Percentiles rank a stretch among this genome's conserved stretches.
Evolutionary conservation across 1,284 basidiomycete species (phyloP).

Genomic region (Peniophora sp.): DNA sequence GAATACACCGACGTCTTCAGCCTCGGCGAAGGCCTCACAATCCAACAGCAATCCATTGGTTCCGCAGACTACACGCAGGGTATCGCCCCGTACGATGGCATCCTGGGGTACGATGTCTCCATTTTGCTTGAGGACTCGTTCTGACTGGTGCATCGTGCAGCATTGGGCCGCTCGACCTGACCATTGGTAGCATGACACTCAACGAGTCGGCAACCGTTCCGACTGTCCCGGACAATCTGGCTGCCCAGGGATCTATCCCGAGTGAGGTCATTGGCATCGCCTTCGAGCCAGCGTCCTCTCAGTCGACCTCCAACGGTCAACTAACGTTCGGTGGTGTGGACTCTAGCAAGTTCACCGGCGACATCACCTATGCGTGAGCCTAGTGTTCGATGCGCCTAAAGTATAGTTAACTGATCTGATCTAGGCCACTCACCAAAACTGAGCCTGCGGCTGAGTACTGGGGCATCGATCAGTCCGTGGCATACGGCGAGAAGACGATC

Average conservation of each 20-base stretch:
- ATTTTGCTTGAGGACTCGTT: too few species aligned
- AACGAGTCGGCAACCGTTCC: constrained; percentile 29
- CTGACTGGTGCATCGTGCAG: too few species aligned
- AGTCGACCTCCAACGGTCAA: constrained; percentile 15
- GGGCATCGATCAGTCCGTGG: constrained; percentile 55
- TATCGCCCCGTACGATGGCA: constrained; percentile 38
- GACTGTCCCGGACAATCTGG: constrained; percentile 47
- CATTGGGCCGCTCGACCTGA: constrained; percentile 42
- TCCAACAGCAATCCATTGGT: constrained; percentile 45
- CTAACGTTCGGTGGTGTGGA: constrained; percentile 38
- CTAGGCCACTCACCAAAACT: constrained; percentile 38
- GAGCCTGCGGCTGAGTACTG: constrained; percentile 45
- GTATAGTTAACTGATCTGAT: background rate
- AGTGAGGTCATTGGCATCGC: constrained; percentile 35
- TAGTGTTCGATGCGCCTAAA: background rate
- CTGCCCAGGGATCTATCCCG: constrained; percentile 27
- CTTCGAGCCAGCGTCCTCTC: constrained; percentile 32
- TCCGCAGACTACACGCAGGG: constrained; percentile 36
- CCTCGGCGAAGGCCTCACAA: constrained; percentile 18
- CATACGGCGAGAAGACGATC: constrained; percentile 42
- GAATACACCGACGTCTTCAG: constrained; percentile 39
- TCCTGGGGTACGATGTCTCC: constrained; percentile 35
- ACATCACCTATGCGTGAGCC: constrained; percentile 32
- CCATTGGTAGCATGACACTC: constrained; percentile 22
- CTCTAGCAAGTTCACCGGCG: constrained; percentile 36